Base-by-base conservation (phyloP, 768 basidiomycete species). In the Leccinum olivaceopallidum region DNA sequence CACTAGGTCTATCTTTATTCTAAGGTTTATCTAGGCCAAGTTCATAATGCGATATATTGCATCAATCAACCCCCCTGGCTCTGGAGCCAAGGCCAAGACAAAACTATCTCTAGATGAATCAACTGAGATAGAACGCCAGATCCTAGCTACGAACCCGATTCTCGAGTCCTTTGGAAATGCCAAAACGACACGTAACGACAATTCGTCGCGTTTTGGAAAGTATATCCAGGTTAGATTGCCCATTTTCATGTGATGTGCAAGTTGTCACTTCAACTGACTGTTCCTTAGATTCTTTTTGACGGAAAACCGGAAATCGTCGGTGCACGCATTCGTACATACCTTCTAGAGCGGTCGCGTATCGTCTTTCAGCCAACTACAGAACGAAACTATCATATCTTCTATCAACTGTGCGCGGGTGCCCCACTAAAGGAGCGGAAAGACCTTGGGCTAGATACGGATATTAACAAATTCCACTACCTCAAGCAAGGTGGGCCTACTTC, bases 21-120 rank as follows among this genome's bases (percentile, higher is more conserved):
- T 54, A 59, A 66, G 26, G 51, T 34, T 58, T 54, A 63, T 52
- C 42, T 68, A 93, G 90, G 92, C 97, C 55, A 98, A 99, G 80
- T 95, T 95, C 79, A 99, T 99, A 75, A 96, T 99, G 88, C 88
- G 97, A 60, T 99, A 98, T 76, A 89, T 99, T 67, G 97, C 97
- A 13, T 98, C 96, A 2, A 94, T 99, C 50, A 97, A 98, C 65
- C 94, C 95, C 63, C 81, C 88, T 32, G 81, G 86, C 68, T 73
- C 82, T 62, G 81, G 78, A 67, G 72, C 81, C 58, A 86, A 87
- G 74, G 71, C 80, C 5, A 90, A 82, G 72, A 84, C 87, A 9
- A 90, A 93, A 68, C 78, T 84, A 55, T 87, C 89, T 12, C 74
- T 91, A 53, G 94, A 91, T 69, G 94, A 90, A 64, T 90, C 91